Evolutionary conservation across 2,329 filamentous ascomycete genomes (phyloP).

Genomic region (Erysiphe pulchra): DNA sequence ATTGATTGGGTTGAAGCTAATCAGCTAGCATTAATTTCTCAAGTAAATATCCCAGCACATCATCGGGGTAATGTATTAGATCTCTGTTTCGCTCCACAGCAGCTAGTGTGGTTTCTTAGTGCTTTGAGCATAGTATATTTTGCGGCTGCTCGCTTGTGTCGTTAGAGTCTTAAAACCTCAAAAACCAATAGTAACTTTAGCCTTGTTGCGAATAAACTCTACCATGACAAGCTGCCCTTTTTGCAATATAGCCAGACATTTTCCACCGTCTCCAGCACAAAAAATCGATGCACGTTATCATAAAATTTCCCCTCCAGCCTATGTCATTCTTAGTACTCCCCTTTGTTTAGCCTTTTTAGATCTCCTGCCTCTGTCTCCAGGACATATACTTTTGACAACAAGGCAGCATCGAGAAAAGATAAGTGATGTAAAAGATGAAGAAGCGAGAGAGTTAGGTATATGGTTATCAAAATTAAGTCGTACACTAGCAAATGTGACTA

Average conservation of each 20-base stretch:
- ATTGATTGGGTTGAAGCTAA: no score
- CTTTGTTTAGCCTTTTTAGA: constrained; percentile 71
- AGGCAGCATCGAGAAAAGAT: constrained; percentile 56
- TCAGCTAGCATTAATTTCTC: no score
- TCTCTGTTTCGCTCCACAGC: no score
- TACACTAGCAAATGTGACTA: constrained; percentile 42
- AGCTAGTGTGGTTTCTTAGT: neutral
- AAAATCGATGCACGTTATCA: constrained; percentile 16
- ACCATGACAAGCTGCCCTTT: constrained; percentile 25
- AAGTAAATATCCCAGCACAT: no score
- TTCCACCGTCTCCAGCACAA: constrained; percentile 17
- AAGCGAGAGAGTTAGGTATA: constrained; percentile 39
- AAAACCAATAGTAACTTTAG: neutral
- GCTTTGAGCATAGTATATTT: neutral
- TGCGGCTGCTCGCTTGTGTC: no score
- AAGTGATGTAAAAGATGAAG: constrained; percentile 35
- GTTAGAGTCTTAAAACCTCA: no score
- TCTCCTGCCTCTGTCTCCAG: constrained; percentile 64
- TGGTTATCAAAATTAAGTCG: constrained; percentile 47
- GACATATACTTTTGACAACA: constrained; percentile 64
- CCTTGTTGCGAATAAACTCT: no score
- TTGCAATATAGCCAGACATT: constrained; percentile 29
- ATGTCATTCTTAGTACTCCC: constrained; percentile 53
- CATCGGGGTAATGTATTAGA: no score
- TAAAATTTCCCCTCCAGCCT: constrained; percentile 15